A percentile compares a stretch with the other conserved stretches of the same genome.
phyloP scores from a whole-genome alignment of 2,329 filamentous ascomycete genomes.

The Bipolaris oryzae region DNA sequence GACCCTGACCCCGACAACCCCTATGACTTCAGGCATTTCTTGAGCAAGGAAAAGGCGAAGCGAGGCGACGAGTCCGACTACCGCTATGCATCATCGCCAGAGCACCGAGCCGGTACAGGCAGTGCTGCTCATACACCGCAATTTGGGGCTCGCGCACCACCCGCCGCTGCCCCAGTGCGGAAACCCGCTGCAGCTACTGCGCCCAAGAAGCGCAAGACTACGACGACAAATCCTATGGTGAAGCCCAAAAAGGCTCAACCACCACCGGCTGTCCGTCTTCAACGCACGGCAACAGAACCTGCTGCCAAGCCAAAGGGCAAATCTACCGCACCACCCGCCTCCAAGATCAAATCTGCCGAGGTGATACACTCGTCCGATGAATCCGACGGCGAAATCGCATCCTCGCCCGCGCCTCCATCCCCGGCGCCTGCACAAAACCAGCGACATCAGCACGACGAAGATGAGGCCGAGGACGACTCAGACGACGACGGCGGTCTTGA shows the following conservation, averaged over 20 bases:
- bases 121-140: constrained; percentile 41
- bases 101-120: constrained; percentile 36
- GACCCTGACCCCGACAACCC: constrained; percentile 54
- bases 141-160: constrained; percentile 27
- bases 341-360: constrained; percentile 44
- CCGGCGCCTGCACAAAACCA: constrained; percentile 21
- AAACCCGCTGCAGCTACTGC: constrained; percentile 22
- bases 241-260: constrained; percentile 35
- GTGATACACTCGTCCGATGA: constrained; percentile 41
- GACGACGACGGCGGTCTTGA: constrained; percentile 37
- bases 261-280: constrained; percentile 43
- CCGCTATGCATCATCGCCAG: constrained; percentile 35
- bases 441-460: constrained; percentile 19
- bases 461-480: constrained; percentile 31
- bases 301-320: constrained; percentile 26
- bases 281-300: constrained; percentile 36
- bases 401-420: constrained; percentile 19
- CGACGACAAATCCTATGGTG: constrained; percentile 27
- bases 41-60: constrained; percentile 42
- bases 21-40: constrained; percentile 57
- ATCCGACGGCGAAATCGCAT: constrained; percentile 28
- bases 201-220: constrained; percentile 39
- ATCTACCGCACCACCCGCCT: constrained; percentile 26
- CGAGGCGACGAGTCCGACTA: constrained; percentile 42
- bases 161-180: constrained; percentile 16